phyloP scores from a whole-genome alignment of 371 early-diverging fungal genomes.

The Synchytrium microbalum region DNA sequence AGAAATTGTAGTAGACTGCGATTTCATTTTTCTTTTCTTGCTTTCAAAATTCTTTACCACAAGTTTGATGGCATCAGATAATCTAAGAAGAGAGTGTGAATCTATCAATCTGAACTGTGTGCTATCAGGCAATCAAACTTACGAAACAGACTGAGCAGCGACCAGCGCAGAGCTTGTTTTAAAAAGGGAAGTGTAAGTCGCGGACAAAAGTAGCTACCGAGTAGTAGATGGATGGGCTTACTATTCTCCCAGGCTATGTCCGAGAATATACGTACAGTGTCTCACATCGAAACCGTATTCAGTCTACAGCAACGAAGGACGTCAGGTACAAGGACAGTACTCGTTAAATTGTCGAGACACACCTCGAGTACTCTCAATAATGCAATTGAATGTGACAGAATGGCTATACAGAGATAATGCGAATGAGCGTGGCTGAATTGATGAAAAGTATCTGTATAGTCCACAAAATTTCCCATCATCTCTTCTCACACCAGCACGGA shows the following conservation, averaged over 20 bases:
- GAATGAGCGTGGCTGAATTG: background rate
- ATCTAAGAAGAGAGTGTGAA: constrained; percentile 20
- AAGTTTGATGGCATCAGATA: constrained; percentile 73
- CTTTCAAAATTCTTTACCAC: constrained; percentile 46
- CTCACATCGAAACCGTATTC: constrained; percentile 75
- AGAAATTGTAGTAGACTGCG: background rate
- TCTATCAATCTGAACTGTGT: too few relatives aligned
- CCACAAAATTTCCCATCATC: background rate
- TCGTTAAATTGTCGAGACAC: background rate
- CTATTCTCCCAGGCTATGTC: constrained; percentile 95
- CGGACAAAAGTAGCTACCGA: background rate
- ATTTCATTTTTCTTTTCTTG: background rate
- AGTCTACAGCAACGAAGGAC: constrained; percentile 18
- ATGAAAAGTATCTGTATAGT: background rate
- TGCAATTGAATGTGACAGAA: constrained; percentile 83
- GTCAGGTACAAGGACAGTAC: background rate
- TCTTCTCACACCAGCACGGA: constrained; percentile 1
- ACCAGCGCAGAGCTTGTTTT: constrained; percentile 34
- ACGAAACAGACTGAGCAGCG: constrained; percentile 64
- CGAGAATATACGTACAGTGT: constrained; percentile 68
- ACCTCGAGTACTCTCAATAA: constrained; percentile 76
- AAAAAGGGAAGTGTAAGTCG: constrained; percentile 2
- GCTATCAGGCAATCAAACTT: constrained; percentile 14
- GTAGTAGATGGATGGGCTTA: constrained; percentile 5
- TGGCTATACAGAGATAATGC: constrained; percentile 54